Conservation (phyloP, 129 eudicot genomes). For the Saussurea involucrata region DNA sequence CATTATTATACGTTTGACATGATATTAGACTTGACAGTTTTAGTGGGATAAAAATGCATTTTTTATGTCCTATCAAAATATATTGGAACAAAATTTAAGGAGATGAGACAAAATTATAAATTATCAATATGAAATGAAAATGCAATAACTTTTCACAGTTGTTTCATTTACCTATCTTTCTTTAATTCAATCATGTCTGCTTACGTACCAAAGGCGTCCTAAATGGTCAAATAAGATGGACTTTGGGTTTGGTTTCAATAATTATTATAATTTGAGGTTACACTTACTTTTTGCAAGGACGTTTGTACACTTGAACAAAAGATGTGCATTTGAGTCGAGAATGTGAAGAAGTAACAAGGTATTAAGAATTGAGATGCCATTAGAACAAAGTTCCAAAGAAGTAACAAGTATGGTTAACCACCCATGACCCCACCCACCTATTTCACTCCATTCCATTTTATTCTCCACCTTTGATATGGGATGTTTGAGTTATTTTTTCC, state of each 20-base stretch:
- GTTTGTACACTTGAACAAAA: constrained; percentile 1
- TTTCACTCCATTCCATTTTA: constrained; percentile 12
- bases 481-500: too few relatives aligned
- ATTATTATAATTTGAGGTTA: not conserved
- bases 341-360: not conserved
- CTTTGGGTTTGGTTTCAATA: not conserved
- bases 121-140: not conserved
- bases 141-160: not conserved
- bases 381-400: constrained; percentile 26
- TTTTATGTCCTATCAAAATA: not conserved
- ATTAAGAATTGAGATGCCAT: constrained; percentile 26
- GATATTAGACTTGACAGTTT: not conserved
- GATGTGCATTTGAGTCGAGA: not conserved
- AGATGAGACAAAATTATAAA: not conserved
- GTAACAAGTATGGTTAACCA: constrained; percentile 24
- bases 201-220: not conserved
- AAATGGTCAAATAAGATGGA: not conserved
- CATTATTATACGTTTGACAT: too few relatives aligned
- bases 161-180: not conserved
- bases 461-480: too few relatives aligned
- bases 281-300: not conserved
- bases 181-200: not conserved
- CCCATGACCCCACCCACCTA: constrained; percentile 26
- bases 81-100: too few relatives aligned
- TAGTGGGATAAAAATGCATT: not conserved